Conservation (phyloP, 306 rosid species). For the Inga oerstediana region DNA sequence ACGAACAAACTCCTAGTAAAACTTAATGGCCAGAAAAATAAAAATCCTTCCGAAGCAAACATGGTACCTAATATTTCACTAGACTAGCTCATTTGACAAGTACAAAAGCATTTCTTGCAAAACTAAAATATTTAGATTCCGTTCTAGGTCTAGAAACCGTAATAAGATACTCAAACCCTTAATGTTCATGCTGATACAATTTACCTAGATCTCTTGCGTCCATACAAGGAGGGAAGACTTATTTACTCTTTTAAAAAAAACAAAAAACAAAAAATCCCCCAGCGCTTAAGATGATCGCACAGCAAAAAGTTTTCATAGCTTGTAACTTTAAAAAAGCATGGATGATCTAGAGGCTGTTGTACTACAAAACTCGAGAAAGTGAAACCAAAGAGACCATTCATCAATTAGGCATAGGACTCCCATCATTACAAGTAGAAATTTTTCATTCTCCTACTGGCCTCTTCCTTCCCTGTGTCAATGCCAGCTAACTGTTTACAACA, state of each 20-base stretch:
- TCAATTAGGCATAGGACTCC: background rate
- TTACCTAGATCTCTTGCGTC: background rate
- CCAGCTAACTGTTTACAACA: background rate
- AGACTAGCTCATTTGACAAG: background rate
- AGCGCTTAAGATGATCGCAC: background rate
- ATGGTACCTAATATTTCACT: background rate
- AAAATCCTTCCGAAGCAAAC: background rate
- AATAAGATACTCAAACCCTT: background rate
- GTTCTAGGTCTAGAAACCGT: background rate
- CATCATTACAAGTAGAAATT: background rate
- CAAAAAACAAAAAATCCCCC: background rate
- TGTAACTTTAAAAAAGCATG: background rate
- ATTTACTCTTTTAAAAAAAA: background rate
- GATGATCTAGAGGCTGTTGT: background rate
- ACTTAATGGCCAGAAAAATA: background rate
- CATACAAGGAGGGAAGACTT: background rate
- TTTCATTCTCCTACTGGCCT: background rate
- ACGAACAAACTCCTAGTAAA: background rate
- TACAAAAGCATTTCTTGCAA: background rate
- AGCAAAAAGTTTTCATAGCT: background rate
- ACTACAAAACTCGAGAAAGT: background rate
- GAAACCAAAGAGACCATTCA: background rate
- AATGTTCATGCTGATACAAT: background rate
- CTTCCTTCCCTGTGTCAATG: background rate
- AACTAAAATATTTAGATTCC: background rate